Evolutionary conservation across 495 filamentous ascomycete species (phyloP), one percentile per base, ranked within the genome.

Genomic region (Xylaria curta): DNA sequence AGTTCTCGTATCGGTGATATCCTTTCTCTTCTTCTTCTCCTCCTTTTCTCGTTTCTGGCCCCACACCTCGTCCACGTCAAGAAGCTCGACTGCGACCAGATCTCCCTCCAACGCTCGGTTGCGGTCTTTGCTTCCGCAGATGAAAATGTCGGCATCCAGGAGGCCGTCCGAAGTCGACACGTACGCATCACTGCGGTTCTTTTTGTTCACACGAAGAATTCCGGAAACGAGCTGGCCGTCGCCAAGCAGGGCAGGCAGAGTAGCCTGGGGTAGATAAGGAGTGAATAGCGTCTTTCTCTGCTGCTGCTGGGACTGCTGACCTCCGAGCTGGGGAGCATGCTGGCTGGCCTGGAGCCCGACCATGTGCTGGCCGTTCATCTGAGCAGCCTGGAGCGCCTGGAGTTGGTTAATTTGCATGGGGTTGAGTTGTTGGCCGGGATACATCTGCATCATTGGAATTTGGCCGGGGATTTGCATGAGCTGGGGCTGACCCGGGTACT

Each of bases 21-120:
- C 96, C 86, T 99, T 99, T 79, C 96, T 92, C 85, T 98, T 98
- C 90, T 99, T 99, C 86, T 99, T 99, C 77, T 99, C 96, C 80
- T 99, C 96, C 78, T 99, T 99, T 80, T 99, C 96, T 28, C 93
- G 92, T 85, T 99, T 99, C 83, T 99, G 96, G 19, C 91, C 89
- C 96, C 96, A 99, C 12, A 99, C 96, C 77, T 99, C 96, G 79
- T 98, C 96, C 3, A 99, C 96, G 79, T 99, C 96, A 36, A 99
- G 91, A 24, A 99, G 91, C 80, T 99, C 96, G 66, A 99, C 90
- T 40, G 96, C 96, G 65, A 99, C 96, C 66, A 95, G 87, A 79
- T 99, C 96, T 70, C 96, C 96, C 82, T 98, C 96, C 33, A 99
- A 86, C 40, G 96, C 96, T 76, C 96, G 91, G 79, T 99, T 99